Conservation (phyloP, 2,329 filamentous ascomycete genomes). For the Fusarium sulawesiense region DNA sequence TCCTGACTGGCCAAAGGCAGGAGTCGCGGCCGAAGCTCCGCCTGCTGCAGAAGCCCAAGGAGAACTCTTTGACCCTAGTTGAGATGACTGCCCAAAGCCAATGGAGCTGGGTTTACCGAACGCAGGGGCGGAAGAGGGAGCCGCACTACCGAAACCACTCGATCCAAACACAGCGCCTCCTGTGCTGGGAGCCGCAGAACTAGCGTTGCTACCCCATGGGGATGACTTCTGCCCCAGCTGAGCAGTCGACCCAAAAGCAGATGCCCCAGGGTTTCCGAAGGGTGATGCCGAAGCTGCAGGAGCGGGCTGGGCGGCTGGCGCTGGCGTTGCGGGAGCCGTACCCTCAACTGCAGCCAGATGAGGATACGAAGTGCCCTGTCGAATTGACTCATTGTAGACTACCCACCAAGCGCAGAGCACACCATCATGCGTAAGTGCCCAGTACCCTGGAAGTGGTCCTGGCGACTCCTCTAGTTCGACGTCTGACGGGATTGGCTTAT, state of each 20-base stretch:
- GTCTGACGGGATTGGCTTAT: constrained; percentile 80
- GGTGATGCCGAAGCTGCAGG: constrained; percentile 49
- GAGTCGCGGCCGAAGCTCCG: constrained; percentile 43
- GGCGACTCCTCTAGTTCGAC: constrained; percentile 82
- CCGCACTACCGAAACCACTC: constrained; percentile 56
- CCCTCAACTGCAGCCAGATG: constrained; percentile 68
- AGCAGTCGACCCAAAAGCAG: constrained; percentile 58
- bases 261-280: constrained; percentile 45
- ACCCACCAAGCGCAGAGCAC: constrained; percentile 90
- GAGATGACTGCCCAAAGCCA: constrained; percentile 65
- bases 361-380: constrained; percentile 77
- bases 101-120: constrained; percentile 62
- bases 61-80: constrained; percentile 61
- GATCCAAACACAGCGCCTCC: constrained; percentile 58
- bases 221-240: constrained; percentile 64
- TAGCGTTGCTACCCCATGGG: constrained; percentile 59
- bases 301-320: constrained; percentile 46
- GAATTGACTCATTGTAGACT: constrained; percentile 87
- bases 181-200: constrained; percentile 47
- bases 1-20: constrained; percentile 67
- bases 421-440: constrained; percentile 90
- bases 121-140: constrained; percentile 54
- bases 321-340: constrained; percentile 47
- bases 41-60: constrained; percentile 60
- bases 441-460: constrained; percentile 83